phyloP scores from a whole-genome alignment of 225 moss, liverwort and hornwort species.

The Rhytidiadelphus loreus region DNA sequence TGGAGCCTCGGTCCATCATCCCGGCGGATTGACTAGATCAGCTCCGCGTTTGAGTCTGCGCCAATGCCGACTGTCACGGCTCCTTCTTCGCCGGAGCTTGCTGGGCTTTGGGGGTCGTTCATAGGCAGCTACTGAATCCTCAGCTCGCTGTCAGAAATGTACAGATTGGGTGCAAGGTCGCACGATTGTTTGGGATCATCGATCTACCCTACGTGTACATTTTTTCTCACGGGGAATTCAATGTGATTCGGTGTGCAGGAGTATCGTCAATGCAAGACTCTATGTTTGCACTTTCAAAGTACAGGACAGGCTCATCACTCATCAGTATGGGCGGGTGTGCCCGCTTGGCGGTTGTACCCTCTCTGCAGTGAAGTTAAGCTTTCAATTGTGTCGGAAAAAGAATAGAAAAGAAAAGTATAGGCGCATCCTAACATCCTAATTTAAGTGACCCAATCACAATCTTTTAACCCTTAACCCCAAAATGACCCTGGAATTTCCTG shows the following conservation, averaged over 20 bases:
- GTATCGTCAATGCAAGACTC: neutral
- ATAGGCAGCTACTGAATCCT: neutral
- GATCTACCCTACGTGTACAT: neutral
- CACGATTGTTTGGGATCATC: neutral
- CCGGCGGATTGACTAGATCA: neutral
- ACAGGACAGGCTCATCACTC: neutral
- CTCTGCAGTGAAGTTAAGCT: neutral
- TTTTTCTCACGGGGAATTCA: neutral
- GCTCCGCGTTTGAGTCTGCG: neutral
- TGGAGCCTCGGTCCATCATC: neutral
- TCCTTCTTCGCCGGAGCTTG: neutral
- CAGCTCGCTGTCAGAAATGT: neutral
- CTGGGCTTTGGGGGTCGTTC: neutral
- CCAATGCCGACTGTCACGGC: neutral
- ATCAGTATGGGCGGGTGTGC: neutral
- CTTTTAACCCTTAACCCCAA: too few species aligned
- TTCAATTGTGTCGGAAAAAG: too few species aligned
- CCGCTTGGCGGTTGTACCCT: neutral
- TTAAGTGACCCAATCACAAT: too few species aligned
- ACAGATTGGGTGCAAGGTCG: neutral
- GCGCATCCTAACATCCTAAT: too few species aligned
- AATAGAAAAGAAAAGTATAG: too few species aligned
- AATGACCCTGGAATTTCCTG: too few species aligned
- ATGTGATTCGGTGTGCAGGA: neutral
- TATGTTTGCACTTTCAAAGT: neutral